Conservation (phyloP, 768 basidiomycete species). For the Tylopilus cervinicoccineus region DNA sequence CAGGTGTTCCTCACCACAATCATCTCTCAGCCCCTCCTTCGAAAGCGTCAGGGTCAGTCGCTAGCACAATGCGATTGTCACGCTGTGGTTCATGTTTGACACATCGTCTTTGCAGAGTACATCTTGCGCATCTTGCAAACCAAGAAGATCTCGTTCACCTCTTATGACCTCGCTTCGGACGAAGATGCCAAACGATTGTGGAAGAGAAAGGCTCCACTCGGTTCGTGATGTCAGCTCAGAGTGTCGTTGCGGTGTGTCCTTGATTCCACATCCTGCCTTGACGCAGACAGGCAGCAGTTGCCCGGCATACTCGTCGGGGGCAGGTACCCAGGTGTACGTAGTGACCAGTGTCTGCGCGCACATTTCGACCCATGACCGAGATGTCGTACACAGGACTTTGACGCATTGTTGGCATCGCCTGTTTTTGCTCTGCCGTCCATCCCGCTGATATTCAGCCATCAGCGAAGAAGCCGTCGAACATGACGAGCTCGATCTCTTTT, state of each 20-base stretch:
- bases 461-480: slow-evolving; percentile 87
- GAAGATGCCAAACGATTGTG: slow-evolving; percentile 75
- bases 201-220: slow-evolving; percentile 74
- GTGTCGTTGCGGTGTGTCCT: too few relatives aligned
- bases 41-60: slow-evolving; percentile 70
- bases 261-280: slow-evolving; percentile 7
- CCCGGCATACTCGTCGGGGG: slow-evolving; percentile 82
- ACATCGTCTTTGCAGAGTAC: slow-evolving; percentile 51
- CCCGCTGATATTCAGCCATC: slow-evolving; percentile 7
- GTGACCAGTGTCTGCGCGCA: background rate
- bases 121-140: slow-evolving; percentile 77
- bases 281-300: slow-evolving; percentile 73
- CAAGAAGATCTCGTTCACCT: slow-evolving; percentile 78
- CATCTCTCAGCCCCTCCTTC: slow-evolving; percentile 70
- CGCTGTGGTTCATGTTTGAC: background rate
- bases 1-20: slow-evolving; percentile 84
- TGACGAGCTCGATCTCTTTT: slow-evolving; percentile 64
- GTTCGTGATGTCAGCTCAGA: slow-evolving; percentile 39
- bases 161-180: slow-evolving; percentile 84
- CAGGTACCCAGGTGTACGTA: slow-evolving; percentile 69
- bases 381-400: slow-evolving; percentile 48
- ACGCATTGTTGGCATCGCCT: slow-evolving; percentile 58
- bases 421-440: background rate
- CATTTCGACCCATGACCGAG: slow-evolving; percentile 3
- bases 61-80: background rate